Base-by-base conservation (phyloP, 1,139 yeast species). In the Geotrichum australiense region DNA sequence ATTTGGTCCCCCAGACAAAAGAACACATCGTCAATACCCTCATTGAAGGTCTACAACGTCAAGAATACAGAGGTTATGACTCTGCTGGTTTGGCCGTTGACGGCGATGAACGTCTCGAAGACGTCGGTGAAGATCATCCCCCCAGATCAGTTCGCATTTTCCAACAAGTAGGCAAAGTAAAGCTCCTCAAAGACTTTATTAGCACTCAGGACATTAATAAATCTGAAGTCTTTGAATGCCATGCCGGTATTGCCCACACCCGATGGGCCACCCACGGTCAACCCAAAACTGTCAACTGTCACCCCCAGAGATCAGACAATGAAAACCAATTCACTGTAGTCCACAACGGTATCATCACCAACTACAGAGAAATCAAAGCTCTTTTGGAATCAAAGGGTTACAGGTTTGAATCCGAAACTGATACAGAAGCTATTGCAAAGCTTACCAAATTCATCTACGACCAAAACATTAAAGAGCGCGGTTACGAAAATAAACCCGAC, bases 191-290 rank as follows among this genome's bases (percentile, higher is more conserved):
- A 59, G 76, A 82, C 56, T 78, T 76, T 59, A 78, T 89, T 50
- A 57, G 53, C 35, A 46, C 61, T 35, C 66, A 78, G 43, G 71
- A 76, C 45, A 74, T 80, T 58, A 73, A 80, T 54, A 37, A 25
- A 10, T 36, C 32, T 14, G 76, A 74, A 43, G 71, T 76, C 19
- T 86, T 85, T 58, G 81, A 78, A 55, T 78, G 81, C 63, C 98
- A 91, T 61, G 91, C 80, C 47, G 98, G 95, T 61, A 91, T 93
- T 63, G 97, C 98, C 28, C 99, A 93, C 66, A 93, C 99, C 12
- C 82, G 99, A 71, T 93, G 99, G 99, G 98, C 99, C 35, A 93
- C 99, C 32, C 99, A 93, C 65, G 99, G 99, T 65, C 85, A 80
- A 57, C 97, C 97, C 43, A 77, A 76, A 56, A 77, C 73, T 47